These are phyloP conservation scores for Penicillium sp. DNA, from an alignment of 2,329 filamentous ascomycete genomes.

Conservation along the genomic window DNA sequence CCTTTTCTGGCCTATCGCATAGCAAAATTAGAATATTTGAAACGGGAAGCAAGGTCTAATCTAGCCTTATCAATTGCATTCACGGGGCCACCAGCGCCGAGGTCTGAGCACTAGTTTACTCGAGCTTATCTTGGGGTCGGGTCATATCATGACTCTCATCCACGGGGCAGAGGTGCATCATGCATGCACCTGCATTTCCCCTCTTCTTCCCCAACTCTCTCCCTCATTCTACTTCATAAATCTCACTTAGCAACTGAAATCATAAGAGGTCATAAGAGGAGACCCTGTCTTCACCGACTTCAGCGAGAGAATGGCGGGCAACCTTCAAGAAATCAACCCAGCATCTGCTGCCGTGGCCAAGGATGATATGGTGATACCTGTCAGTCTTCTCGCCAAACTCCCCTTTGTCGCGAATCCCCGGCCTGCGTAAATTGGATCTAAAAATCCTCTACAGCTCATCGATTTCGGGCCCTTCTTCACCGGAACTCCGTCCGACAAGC, in stretches of 20 bases:
- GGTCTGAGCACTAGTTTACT: slow-evolving; percentile 2
- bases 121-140: slow-evolving; percentile 10
- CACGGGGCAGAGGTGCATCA: not conserved
- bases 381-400: slow-evolving; percentile 23
- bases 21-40: not conserved
- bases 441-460: slow-evolving; percentile 61
- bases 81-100: not conserved
- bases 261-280: not conserved
- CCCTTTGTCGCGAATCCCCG: not conserved
- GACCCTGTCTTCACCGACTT: not conserved
- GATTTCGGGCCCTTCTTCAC: slow-evolving; percentile 75
- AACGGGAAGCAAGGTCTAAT: not conserved
- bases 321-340: slow-evolving; percentile 21
- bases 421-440: not conserved
- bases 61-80: not conserved
- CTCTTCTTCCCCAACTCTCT: slow-evolving; percentile 4
- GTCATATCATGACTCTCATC: slow-evolving; percentile 5
- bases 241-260: not conserved
- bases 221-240: not conserved
- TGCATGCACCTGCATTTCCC: slow-evolving; percentile 4
- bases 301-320: slow-evolving; percentile 15
- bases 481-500: slow-evolving; percentile 63
- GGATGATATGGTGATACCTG: slow-evolving; percentile 50
- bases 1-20: not conserved
- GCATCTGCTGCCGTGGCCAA: slow-evolving; percentile 45